phyloP scores from a whole-genome alignment of 306 rosid species.

The Cicer bijugum region DNA sequence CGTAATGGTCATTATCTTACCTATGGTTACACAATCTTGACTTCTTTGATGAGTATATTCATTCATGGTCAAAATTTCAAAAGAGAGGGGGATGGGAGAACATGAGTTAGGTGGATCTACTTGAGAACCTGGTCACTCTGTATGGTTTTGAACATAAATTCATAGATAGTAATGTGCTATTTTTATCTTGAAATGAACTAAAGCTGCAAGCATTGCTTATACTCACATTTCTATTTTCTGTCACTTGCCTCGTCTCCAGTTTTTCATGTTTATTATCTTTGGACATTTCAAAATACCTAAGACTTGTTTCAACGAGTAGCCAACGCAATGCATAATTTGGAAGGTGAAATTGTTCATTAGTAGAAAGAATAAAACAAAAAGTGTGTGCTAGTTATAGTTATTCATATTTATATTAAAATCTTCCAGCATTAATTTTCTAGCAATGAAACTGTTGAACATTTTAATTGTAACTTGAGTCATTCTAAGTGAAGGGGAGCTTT shows the following conservation, averaged over 20 bases:
- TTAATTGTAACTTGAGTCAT: conserved; percentile 40
- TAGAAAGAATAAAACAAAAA: neutral
- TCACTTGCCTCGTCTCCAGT: conserved; percentile 26
- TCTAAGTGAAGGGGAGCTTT: conserved; percentile 13
- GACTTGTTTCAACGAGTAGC: conserved; percentile 31
- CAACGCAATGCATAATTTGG: neutral
- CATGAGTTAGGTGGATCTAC: conserved; percentile 37
- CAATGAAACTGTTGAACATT: conserved; percentile 16
- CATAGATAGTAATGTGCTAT: neutral
- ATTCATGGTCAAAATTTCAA: conserved; percentile 25
- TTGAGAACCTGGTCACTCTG: conserved; percentile 19
- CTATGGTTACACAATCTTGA: conserved; percentile 37
- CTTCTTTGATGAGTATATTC: conserved; percentile 28
- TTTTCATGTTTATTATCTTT: conserved; percentile 27
- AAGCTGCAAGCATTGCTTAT: conserved; percentile 22
- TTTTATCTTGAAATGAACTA: conserved; percentile 35
- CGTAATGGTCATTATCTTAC: conserved; percentile 59
- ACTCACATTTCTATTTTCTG: conserved; percentile 24
- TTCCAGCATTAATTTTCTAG: conserved; percentile 22
- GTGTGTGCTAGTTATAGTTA: neutral
- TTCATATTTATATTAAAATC: conserved; percentile 12
- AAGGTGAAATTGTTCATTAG: neutral
- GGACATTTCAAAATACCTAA: conserved; percentile 14
- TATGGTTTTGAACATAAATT: conserved; percentile 35
- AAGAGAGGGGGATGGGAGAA: neutral